Base-by-base conservation (phyloP, 164 flowering plant genomes). In the Piper betle region DNA sequence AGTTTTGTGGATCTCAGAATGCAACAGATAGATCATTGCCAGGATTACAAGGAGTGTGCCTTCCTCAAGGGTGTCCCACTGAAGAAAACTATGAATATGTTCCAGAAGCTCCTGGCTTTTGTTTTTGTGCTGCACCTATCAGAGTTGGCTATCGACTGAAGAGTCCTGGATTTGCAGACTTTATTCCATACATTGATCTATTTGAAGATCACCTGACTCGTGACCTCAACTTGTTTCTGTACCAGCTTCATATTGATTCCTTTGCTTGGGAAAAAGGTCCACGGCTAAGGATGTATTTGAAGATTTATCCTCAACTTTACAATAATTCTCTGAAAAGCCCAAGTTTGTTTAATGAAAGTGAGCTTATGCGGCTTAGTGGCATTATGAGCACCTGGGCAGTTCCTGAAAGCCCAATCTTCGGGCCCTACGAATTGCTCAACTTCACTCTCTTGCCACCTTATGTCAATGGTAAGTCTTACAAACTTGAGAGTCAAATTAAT, bases 381-480 rank as follows among this genome's bases (percentile, higher is more conserved):
- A 71, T 57, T 38, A 85, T 80, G 38, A 62, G 77, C 17, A 61
- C 77, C 38, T 89, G 91, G 88, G 3, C 50, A 0, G 73, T 85
- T 70, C 75, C 71, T 53, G 63, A 63, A 39, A 75, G 52, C 63
- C 80, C 80, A 48, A 60, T 80, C 0, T 85, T 79, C 72, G 97
- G 94, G 63, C 97, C 97, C 9, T 89, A 84, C 74, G 97, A 89
- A 68, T 79, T 85, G 64, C 91, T 89, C 66, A 77, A 78, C 67
- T 87, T 89, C 74, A 82, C 84, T 58, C 85, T 83, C 37, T 57
- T 72, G 55, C 82, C 83, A 38, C 85, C 85, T 74, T 86, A 86
- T 69, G 52, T 65, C 18, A 52, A 60, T 59, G 68, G 93, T 86
- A 78, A 40, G 82, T 71, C 19, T 43, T 42, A 53, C 59, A 57